Percentiles rank a stretch among this genome's conserved stretches.
Conservation (phyloP, 768 basidiomycete genomes). For the Mycena haematopus region DNA sequence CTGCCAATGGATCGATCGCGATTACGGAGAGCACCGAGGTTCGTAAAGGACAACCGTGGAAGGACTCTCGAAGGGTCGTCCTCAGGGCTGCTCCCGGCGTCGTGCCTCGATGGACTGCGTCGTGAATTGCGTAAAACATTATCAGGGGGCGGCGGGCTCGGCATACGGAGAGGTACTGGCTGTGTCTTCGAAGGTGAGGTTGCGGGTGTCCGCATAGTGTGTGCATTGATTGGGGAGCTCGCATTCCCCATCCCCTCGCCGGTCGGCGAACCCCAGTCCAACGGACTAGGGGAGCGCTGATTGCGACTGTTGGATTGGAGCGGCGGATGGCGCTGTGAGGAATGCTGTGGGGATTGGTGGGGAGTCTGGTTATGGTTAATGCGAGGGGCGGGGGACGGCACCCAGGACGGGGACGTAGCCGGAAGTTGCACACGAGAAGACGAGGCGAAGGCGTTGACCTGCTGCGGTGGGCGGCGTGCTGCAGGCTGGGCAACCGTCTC, state of each 20-base stretch:
- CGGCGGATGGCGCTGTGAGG: neutral
- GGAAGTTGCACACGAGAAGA: slow-evolving; percentile 33
- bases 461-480: slow-evolving; percentile 20
- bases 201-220: neutral
- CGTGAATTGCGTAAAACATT: neutral
- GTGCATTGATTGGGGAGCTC: neutral
- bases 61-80: neutral
- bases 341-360: neutral
- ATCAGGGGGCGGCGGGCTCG: neutral
- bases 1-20: slow-evolving; percentile 15
- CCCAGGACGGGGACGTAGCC: slow-evolving; percentile 6
- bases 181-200: neutral
- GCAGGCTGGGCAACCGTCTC: neutral
- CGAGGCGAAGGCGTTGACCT: slow-evolving; percentile 39
- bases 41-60: slow-evolving; percentile 4
- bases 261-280: slow-evolving; percentile 27
- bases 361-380: neutral
- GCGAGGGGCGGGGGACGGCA: neutral
- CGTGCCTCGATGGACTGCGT: neutral
- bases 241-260: neutral
- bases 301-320: neutral
- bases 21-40: neutral
- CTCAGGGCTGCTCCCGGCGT: neutral
- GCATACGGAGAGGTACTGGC: neutral
- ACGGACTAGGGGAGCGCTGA: slow-evolving; percentile 15